phyloP scores from a whole-genome alignment of 148 eudicot species.

The Vaccinium darrowii region DNA sequence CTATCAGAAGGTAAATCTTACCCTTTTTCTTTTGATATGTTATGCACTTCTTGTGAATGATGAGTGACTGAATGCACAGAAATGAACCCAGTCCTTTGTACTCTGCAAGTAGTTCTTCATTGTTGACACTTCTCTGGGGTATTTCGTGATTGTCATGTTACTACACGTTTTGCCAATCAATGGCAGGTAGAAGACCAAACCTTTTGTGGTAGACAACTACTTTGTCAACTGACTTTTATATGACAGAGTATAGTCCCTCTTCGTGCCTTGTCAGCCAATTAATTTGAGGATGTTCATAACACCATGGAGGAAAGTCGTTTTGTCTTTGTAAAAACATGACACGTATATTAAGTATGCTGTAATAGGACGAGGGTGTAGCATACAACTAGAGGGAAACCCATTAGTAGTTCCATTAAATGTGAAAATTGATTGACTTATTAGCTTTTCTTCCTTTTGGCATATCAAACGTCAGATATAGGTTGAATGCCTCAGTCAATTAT shows the following conservation, averaged over 20 bases:
- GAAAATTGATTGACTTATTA: not conserved
- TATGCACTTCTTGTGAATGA: not conserved
- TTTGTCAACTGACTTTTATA: not conserved
- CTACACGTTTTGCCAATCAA: not conserved
- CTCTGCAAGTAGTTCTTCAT: not conserved
- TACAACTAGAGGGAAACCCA: not conserved
- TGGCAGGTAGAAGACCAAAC: not conserved
- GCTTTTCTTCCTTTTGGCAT: not conserved
- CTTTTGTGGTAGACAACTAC: not conserved
- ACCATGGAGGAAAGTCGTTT: not conserved
- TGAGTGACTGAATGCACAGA: not conserved
- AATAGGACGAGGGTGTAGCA: not conserved
- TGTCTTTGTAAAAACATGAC: not conserved
- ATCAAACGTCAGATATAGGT: not conserved
- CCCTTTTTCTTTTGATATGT: not conserved
- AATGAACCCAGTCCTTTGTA: not conserved
- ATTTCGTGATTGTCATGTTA: not conserved
- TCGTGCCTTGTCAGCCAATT: not conserved
- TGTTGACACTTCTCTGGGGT: not conserved
- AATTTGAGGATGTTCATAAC: not conserved
- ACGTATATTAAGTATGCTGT: not conserved
- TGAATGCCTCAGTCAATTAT: not conserved
- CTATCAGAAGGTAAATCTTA: conserved; percentile 65
- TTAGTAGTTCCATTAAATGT: not conserved
- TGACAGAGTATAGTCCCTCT: not conserved